phyloP scores from a whole-genome alignment of 1,284 basidiomycete species.

The Lignosus rhinocerotis region DNA sequence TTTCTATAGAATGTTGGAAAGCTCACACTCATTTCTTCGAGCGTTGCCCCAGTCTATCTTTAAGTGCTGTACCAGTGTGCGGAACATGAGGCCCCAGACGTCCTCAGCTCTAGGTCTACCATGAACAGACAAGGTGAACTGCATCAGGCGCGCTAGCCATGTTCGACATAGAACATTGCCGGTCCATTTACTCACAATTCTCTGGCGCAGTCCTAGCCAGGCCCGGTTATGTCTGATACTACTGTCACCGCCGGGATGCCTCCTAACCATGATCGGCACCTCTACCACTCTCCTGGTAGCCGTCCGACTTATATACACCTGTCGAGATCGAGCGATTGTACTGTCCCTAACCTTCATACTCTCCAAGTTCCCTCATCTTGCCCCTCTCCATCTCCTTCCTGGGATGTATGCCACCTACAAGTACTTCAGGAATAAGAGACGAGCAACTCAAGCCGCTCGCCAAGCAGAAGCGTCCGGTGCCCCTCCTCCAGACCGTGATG shows the following conservation, averaged over 20 bases:
- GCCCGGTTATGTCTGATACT: neutral
- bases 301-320: neutral
- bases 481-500: neutral
- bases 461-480: slow-evolving; percentile 1
- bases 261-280: neutral
- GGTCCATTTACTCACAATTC: neutral
- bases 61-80: no score
- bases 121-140: no score
- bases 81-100: no score
- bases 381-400: neutral
- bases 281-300: neutral
- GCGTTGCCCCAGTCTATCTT: no score
- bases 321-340: neutral
- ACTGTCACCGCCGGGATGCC: no score
- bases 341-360: no score
- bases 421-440: slow-evolving; percentile 20
- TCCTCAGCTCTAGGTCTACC: no score
- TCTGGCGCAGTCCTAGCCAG: neutral
- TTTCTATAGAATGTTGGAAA: no score
- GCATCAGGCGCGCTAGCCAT: no score
- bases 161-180: neutral
- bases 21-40: no score
- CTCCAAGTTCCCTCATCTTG: neutral
- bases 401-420: slow-evolving; percentile 19
- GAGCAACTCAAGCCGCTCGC: slow-evolving; percentile 16